Conservation (phyloP, 352 stramenopile genomes). For the Bremia lactucae region DNA sequence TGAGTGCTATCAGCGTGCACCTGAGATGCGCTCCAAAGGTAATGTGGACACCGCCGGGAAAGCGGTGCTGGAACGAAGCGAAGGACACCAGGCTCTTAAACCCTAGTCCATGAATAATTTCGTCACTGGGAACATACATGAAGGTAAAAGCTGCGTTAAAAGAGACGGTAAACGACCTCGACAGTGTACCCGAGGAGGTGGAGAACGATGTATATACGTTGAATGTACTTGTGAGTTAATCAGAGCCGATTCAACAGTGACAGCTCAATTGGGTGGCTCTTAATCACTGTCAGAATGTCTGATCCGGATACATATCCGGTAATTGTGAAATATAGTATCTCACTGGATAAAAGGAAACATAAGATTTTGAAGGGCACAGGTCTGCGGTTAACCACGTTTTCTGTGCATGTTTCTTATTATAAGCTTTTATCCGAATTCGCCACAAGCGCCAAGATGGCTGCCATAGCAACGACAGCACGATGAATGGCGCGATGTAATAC, state of each 20-base stretch:
- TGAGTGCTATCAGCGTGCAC: conserved; percentile 43
- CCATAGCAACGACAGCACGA: too few relatives aligned
- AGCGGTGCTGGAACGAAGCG: conserved; percentile 43
- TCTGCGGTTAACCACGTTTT: background rate
- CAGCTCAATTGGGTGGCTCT: background rate
- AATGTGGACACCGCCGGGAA: conserved; percentile 20
- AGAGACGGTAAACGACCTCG: too few relatives aligned
- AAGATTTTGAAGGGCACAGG: background rate
- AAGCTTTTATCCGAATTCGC: too few relatives aligned
- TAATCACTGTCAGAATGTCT: background rate
- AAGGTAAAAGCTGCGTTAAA: background rate
- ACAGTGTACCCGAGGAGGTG: too few relatives aligned
- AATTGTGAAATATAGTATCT: background rate
- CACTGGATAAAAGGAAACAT: background rate
- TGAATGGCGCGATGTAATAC: too few relatives aligned
- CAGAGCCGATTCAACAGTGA: background rate
- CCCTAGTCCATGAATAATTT: conserved; percentile 11
- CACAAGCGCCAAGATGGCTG: too few relatives aligned
- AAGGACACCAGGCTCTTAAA: background rate
- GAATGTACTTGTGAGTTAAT: too few relatives aligned
- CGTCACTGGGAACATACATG: conserved; percentile 31
- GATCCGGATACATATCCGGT: background rate
- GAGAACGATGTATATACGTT: too few relatives aligned
- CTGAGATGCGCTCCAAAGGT: conserved; percentile 58
- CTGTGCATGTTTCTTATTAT: too few relatives aligned